Conservation (phyloP, 495 filamentous ascomycete species). For the Cenococcum geophilum region DNA sequence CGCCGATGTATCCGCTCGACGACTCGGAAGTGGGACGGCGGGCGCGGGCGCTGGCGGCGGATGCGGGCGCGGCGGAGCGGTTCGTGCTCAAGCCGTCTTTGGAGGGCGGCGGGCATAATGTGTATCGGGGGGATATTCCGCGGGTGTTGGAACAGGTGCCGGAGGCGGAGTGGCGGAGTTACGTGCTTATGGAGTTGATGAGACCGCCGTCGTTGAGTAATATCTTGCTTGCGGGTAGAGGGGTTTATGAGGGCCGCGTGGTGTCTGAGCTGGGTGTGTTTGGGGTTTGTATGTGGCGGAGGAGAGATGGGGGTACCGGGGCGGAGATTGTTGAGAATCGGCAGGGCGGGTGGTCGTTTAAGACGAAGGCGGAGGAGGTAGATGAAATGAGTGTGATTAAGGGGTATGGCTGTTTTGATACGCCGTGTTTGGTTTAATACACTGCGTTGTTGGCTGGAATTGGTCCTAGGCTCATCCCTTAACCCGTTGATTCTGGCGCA, state of each 20-base stretch:
- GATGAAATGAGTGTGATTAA: conserved; percentile 35
- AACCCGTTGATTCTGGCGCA: too few relatives aligned
- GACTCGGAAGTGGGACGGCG: conserved; percentile 5
- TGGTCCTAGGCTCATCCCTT: too few relatives aligned
- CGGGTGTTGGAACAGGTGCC: conserved; percentile 18
- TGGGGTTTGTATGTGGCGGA: conserved; percentile 25
- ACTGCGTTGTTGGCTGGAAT: too few relatives aligned
- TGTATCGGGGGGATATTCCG: conserved; percentile 28
- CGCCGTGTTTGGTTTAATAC: neutral
- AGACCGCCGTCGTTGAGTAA: conserved; percentile 14
- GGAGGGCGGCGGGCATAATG: conserved; percentile 32
- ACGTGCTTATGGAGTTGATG: conserved; percentile 28
- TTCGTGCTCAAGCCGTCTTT: conserved; percentile 30
- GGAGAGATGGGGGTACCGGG: conserved; percentile 3
- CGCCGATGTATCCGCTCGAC: conserved; percentile 22
- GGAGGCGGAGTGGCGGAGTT: conserved; percentile 23
- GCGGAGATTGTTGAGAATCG: conserved; percentile 25
- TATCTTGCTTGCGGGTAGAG: conserved; percentile 16
- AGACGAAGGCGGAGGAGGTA: conserved; percentile 31
- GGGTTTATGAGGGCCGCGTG: conserved; percentile 25
- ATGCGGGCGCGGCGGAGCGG: neutral
- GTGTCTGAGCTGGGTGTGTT: conserved; percentile 30
- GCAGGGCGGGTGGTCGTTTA: conserved; percentile 28
- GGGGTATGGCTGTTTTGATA: conserved; percentile 8
- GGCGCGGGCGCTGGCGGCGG: neutral